phyloP scores from a whole-genome alignment of 1,139 yeast species.

The Suhomyces anneliseae region DNA sequence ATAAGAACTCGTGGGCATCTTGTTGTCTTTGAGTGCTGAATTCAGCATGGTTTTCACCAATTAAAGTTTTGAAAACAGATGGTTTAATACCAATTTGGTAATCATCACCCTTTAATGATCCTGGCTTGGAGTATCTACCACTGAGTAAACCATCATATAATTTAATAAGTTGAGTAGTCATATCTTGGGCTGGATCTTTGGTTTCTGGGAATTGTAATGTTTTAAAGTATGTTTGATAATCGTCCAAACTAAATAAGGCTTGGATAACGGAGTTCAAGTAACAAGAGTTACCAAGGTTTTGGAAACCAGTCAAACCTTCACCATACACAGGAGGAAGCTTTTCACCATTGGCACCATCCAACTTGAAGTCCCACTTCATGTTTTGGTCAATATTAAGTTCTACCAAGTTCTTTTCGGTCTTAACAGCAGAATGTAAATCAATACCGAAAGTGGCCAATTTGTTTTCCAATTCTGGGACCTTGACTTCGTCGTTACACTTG shows the following conservation, averaged over 20 bases:
- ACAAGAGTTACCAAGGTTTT: slow-evolving; percentile 91
- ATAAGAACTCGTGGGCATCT: slow-evolving; percentile 89
- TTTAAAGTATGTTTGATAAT: slow-evolving; percentile 41
- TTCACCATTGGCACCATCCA: slow-evolving; percentile 73
- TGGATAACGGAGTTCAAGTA: slow-evolving; percentile 84
- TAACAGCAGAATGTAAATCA: slow-evolving; percentile 53
- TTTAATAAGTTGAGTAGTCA: slow-evolving; percentile 72
- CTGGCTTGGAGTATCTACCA: slow-evolving; percentile 68
- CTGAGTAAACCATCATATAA: slow-evolving; percentile 76
- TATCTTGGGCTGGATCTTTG: slow-evolving; percentile 60
- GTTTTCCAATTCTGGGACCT: slow-evolving; percentile 58
- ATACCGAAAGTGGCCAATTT: slow-evolving; percentile 66
- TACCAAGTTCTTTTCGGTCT: slow-evolving; percentile 82
- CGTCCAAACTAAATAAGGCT: slow-evolving; percentile 44
- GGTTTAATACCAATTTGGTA: slow-evolving; percentile 83
- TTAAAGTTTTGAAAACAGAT: slow-evolving; percentile 65
- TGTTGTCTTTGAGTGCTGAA: slow-evolving; percentile 88
- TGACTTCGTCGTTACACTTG: slow-evolving; percentile 82
- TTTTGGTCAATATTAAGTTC: slow-evolving; percentile 93
- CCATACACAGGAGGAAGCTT: slow-evolving; percentile 67
- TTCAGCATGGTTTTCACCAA: slow-evolving; percentile 80
- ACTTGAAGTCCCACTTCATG: slow-evolving; percentile 86
- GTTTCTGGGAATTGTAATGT: slow-evolving; percentile 27
- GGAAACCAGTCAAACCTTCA: slow-evolving; percentile 71
- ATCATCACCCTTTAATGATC: slow-evolving; percentile 43